Base-by-base conservation (phyloP, 139 green algal genomes). In the Micractinium conductrix region DNA sequence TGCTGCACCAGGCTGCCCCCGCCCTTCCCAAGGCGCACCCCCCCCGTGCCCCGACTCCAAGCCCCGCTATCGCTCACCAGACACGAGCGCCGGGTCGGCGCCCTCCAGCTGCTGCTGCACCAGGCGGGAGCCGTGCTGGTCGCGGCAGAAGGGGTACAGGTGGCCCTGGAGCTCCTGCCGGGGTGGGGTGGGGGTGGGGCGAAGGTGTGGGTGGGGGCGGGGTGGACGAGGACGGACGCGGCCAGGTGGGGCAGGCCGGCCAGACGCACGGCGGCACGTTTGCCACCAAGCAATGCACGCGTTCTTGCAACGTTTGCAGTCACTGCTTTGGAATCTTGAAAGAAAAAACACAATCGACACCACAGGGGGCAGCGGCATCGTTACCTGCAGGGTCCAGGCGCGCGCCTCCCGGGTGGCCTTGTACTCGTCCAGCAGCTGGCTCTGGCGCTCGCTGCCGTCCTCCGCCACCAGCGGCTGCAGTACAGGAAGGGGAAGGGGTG, bases 91-190 rank as follows among this genome's bases (percentile, higher is more conserved):
- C 5, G 76, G 10, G 26, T 55, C 28, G 0, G 94, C 91, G 0
- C 69, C 62, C 40, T 92, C 91, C 83, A 94, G 92, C 60, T 95
- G 94, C 88, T 96, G 92, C 92, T 98, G 96, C 50, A 98, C 96
- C 88, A 99, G 98, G 43, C 96, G 92, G 69, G 86, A 94, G 81
- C 96, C 96, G 68, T 95, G 91, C 91, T 99, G 95, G 90, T 99
- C 95, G 38, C 93, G 89, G 79, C 89, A 91, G 87, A 98, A 97
- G 65, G 94, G 93, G 70, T 93, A 89, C 70, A 97, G 85, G 88
- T 96, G 89, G 40, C 94, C 94, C 44, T 87, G 65, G 58, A 96
- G 90, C 69, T 96, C 93, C 86, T 92, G 85, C 43, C 91, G 78
- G n/a, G 44, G 30, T 16, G 19, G 45, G 48, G 73, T 33, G n/a